Base-by-base conservation (phyloP, 2,329 filamentous ascomycete genomes). In the Stemphylium beticola region DNA sequence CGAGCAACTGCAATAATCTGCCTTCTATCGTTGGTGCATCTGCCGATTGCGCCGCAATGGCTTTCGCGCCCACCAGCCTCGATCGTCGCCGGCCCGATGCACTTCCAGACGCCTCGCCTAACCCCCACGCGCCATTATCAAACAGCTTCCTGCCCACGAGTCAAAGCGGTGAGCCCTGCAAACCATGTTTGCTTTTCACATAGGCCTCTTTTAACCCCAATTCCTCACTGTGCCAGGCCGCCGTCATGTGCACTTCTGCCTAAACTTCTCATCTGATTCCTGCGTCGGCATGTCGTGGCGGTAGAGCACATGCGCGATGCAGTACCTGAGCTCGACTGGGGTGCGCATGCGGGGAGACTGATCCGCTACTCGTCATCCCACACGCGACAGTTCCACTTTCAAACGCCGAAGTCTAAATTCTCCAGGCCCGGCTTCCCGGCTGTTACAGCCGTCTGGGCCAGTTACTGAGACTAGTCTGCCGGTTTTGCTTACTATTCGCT, bases 51-150 rank as follows among this genome's bases (percentile, higher is more conserved):
- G 52, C 43, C 41, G 43, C 47, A 49, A 26, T 39, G 29, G 42
- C 39, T 44, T 47, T 60, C 15, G 41, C 18, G 40, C 50, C 29
- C 48, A 39, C 29, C 48, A 39, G 52, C 34, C 55, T 55, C 54
- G 45, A 56, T 54, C 50, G 39, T 49, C 26, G 22, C 53, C 62
- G 58, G 58, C 47, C 61, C 54, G 57, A 61, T 49, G 50, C 24
- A 24, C 32, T 18, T 55, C 32, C 22, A 47, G 29, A 45, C 24
- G 49, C 48, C 43, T 59, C 59, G 53, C 44, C 51, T 57, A 56
- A 71, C 72, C 71, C 71, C 71, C 72, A 74, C 72, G 71, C 72
- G 70, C 59, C 61, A 74, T 74, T 74, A 74, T 67, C 60, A 61
- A 71, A 69, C 61, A 49, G 51, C 53, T 60, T 57, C 51, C 31